Base-by-base conservation (phyloP, 2,329 filamentous ascomycete genomes). In the Sclerotinia spermophila region DNA sequence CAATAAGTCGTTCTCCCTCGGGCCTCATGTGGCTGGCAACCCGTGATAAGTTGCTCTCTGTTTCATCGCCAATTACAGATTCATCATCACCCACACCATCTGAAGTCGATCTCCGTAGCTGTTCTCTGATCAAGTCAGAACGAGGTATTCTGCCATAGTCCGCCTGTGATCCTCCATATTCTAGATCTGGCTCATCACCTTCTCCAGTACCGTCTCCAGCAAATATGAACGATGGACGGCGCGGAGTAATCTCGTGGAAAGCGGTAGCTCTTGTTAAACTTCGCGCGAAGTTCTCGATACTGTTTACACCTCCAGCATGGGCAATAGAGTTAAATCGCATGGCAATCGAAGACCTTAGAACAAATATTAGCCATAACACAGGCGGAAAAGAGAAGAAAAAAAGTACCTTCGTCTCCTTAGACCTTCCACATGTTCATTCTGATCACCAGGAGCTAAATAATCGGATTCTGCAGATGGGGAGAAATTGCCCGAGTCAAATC, bases 181-280 rank as follows among this genome's bases (percentile, higher is more conserved):
- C 69, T 45, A 77, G 68, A 53, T 68, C 66, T 30, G 75, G 73
- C 27, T 73, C 75, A 27, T 72, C 76, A 5, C 67, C 73, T 24
- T 68, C 72, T 48, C 51, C 62, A 10, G 67, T 30, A 35, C 42
- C 27, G n/a, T 87, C 85, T 58, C 89, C 87, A 2, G 86, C 85
- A 73, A 89, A 86, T 68, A 92, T 84, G 79, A 97, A 93, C 45
- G 92, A 90, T 21, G 90, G 89, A 24, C 90, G 88, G 69, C 92
- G 90, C 7, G 93, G 93, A 45, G 96, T 90, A 75, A 97, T 92
- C 80, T 97, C 94, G 74, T 89, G 87, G 81, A 98, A 98, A 71
- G 87, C 90, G 38, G 94, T 93, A 51, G 95, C 95, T 79, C 95
- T 90, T 81, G 95, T 93, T 92, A 94, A 97, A 76, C 93, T 97